A percentile compares a stretch with the other conserved stretches of the same genome.
phyloP scores from a whole-genome alignment of 2,329 filamentous ascomycete species.

The Neoarthrinium moseri region DNA sequence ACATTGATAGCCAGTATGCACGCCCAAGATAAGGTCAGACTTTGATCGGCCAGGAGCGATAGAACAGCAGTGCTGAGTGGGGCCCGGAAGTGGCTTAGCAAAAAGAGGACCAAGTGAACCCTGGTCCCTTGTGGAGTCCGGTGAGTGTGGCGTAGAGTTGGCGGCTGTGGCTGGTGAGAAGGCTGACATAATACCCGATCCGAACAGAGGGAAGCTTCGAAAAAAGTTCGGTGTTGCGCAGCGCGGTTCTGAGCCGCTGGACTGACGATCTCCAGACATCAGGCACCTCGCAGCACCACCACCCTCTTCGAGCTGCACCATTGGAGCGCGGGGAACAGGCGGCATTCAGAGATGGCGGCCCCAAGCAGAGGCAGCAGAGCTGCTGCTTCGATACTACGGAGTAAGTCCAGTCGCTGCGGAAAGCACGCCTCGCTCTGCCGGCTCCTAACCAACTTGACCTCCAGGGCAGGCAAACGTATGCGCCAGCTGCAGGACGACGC shows the following conservation, averaged over 20 bases:
- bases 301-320: slow-evolving; percentile 4
- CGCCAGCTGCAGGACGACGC: slow-evolving; percentile 28
- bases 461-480: slow-evolving; percentile 29
- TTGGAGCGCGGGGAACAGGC: slow-evolving; percentile 15
- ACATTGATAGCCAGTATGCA: no score
- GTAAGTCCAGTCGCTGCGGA: no score
- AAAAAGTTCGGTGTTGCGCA: slow-evolving; percentile 12
- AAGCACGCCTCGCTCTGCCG: slow-evolving; percentile 27
- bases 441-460: slow-evolving; percentile 27
- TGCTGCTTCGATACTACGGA: slow-evolving; percentile 46
- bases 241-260: not conserved
- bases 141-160: no score
- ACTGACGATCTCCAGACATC: slow-evolving; percentile 10
- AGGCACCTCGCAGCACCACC: slow-evolving; percentile 9
- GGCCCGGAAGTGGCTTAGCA: not conserved
- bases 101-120: no score
- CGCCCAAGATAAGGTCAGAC: no score
- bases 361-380: slow-evolving; percentile 56
- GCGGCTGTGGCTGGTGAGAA: not conserved
- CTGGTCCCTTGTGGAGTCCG: no score
- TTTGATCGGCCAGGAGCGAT: slow-evolving; percentile 3
- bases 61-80: not conserved
- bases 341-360: slow-evolving; percentile 43
- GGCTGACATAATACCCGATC: not conserved
- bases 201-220: slow-evolving; percentile 14